These are phyloP conservation scores for Colletotrichum sp. DNA, from an alignment of 2,329 filamentous ascomycete species.

Conservation along the genomic window DNA sequence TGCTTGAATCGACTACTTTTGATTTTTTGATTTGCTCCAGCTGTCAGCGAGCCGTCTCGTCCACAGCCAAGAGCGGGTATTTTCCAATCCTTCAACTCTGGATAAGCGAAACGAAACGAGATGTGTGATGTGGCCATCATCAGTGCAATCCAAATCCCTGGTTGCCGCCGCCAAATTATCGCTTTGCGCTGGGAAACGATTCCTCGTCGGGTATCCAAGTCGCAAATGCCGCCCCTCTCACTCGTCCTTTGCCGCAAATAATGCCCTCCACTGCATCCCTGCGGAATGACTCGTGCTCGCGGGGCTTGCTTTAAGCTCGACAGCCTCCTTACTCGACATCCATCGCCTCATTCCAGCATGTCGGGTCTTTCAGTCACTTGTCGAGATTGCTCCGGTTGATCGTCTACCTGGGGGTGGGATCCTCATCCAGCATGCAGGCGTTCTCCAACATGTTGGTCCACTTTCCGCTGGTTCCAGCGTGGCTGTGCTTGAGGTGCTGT, in stretches of 20 bases:
- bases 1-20: neutral
- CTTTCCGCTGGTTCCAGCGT: constrained; percentile 93
- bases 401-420: constrained; percentile 55
- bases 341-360: neutral
- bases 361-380: neutral
- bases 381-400: neutral
- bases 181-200: neutral
- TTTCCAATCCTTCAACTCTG: neutral
- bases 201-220: neutral
- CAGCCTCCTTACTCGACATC: neutral
- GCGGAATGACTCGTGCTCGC: neutral
- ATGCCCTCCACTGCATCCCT: neutral
- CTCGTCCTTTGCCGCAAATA: neutral
- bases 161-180: neutral
- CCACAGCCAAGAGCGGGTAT: neutral
- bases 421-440: constrained; percentile 92
- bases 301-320: neutral
- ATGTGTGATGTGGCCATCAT: neutral
- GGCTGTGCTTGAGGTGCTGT: constrained; percentile 97
- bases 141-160: neutral
- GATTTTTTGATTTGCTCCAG: neutral
- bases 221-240: neutral
- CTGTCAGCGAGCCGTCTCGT: neutral
- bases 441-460: constrained; percentile 99
- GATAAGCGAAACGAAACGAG: neutral